Conservation (phyloP, 2,329 filamentous ascomycete species). For the Elsinoe fawcettii region DNA sequence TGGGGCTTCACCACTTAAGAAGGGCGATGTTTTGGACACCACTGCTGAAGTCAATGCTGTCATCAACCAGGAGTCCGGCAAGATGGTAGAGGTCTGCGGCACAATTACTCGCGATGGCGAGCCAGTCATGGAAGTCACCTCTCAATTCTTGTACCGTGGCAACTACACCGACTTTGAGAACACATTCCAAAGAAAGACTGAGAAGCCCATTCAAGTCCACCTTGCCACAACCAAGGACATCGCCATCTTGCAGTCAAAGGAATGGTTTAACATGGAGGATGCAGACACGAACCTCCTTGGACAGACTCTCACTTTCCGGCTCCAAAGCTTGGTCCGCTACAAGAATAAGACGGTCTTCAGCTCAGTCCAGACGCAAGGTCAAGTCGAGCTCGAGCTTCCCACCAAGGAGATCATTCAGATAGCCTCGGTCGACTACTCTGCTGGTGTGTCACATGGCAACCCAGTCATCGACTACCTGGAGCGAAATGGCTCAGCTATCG, state of each 20-base stretch:
- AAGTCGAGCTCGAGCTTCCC: slow-evolving; percentile 87
- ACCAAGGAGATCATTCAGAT: slow-evolving; percentile 97
- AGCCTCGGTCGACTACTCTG: slow-evolving; percentile 92
- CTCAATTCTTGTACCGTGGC: slow-evolving; percentile 94
- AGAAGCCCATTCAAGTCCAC: slow-evolving; percentile 90
- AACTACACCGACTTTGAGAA: slow-evolving; percentile 91
- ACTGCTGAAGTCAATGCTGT: slow-evolving; percentile 95
- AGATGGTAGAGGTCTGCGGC: slow-evolving; percentile 99
- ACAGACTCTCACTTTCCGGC: slow-evolving; percentile 91
- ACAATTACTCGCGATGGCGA: slow-evolving; percentile 79
- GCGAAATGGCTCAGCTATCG: slow-evolving; percentile 82
- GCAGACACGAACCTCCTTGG: slow-evolving; percentile 79
- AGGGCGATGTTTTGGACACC: slow-evolving; percentile 85
- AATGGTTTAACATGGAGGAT: slow-evolving; percentile 90
- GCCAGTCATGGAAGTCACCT: slow-evolving; percentile 96
- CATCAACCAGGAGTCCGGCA: slow-evolving; percentile 95
- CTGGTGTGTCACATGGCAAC: slow-evolving; percentile 85
- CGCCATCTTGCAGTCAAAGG: slow-evolving; percentile 87
- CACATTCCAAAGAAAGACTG: slow-evolving; percentile 95
- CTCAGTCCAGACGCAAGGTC: slow-evolving; percentile 81
- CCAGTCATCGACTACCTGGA: slow-evolving; percentile 94
- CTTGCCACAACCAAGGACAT: slow-evolving; percentile 83
- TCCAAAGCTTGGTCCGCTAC: slow-evolving; percentile 84
- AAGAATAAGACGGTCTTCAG: slow-evolving; percentile 92
- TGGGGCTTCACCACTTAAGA: slow-evolving; percentile 88